phyloP scores from a whole-genome alignment of 345 rosid species.

The Crucihimalaya himalaica region DNA sequence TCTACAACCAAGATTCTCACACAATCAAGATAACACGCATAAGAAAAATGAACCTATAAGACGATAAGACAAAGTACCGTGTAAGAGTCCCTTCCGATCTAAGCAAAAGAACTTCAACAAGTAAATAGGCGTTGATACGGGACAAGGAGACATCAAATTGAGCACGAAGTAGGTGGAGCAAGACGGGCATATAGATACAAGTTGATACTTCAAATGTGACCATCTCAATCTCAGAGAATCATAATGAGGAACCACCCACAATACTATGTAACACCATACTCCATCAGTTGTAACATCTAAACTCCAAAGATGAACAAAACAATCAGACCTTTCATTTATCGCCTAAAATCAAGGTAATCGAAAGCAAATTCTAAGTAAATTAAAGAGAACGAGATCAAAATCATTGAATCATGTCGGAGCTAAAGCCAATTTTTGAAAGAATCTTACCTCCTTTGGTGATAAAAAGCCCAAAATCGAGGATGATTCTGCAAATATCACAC shows the following conservation, averaged over 20 bases:
- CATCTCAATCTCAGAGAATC: slow-evolving; percentile 55
- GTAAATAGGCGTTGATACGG: slow-evolving; percentile 57
- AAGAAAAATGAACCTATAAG: background rate
- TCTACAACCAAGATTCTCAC: slow-evolving; percentile 46
- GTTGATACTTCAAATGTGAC: slow-evolving; percentile 72
- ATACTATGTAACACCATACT: slow-evolving; percentile 74
- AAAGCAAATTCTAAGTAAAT: too few species aligned
- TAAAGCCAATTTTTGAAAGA: background rate
- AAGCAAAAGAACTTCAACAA: slow-evolving; percentile 69
- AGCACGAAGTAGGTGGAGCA: slow-evolving; percentile 49
- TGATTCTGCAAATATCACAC: slow-evolving; percentile 68
- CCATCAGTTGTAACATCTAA: slow-evolving; percentile 92
- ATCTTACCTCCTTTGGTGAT: slow-evolving; percentile 71
- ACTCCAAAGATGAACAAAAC: background rate
- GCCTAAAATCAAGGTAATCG: background rate
- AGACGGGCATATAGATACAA: slow-evolving; percentile 68
- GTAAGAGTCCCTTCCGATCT: slow-evolving; percentile 65
- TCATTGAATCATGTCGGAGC: background rate
- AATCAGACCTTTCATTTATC: too few species aligned
- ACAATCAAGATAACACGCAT: slow-evolving; percentile 6
- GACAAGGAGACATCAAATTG: slow-evolving; percentile 40
- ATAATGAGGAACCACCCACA: slow-evolving; percentile 73
- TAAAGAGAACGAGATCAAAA: background rate
- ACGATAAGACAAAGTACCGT: slow-evolving; percentile 51
- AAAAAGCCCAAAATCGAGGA: slow-evolving; percentile 79